Percentiles rank a stretch among this genome's conserved stretches.
These are phyloP conservation scores for Pelargonium australe DNA, from an alignment of 441 rosid genomes.

Conservation along the genomic window DNA sequence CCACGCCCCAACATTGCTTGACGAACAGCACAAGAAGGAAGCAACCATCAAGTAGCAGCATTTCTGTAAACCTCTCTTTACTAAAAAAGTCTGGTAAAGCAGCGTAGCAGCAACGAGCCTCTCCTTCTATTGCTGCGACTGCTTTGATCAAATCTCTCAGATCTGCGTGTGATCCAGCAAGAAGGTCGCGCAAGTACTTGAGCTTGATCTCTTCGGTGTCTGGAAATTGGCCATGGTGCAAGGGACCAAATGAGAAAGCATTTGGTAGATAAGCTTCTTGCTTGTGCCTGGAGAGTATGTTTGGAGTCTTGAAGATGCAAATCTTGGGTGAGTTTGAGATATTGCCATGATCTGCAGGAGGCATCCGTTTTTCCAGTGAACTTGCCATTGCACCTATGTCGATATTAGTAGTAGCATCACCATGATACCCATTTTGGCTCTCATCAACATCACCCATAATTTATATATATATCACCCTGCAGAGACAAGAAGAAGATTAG, in stretches of 20 bases:
- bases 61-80: slow-evolving; percentile 8
- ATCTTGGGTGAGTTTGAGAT: too few relatives aligned
- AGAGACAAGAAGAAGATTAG: too few relatives aligned
- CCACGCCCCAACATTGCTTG: neutral
- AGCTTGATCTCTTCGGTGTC: slow-evolving; percentile 22
- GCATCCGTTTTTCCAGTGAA: too few relatives aligned
- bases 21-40: slow-evolving; percentile 16
- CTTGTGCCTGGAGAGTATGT: slow-evolving; percentile 25
- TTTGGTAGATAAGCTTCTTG: slow-evolving; percentile 24
- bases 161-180: neutral
- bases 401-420: too few relatives aligned
- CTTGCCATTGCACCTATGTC: too few relatives aligned
- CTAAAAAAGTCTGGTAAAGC: slow-evolving; percentile 9
- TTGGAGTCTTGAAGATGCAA: slow-evolving; percentile 27
- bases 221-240: slow-evolving; percentile 12
- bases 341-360: too few relatives aligned
- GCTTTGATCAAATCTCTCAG: slow-evolving; percentile 10
- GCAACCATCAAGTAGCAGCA: slow-evolving; percentile 24
- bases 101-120: slow-evolving; percentile 22
- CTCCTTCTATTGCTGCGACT: slow-evolving; percentile 12
- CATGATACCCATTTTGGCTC: too few relatives aligned
- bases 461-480: too few relatives aligned
- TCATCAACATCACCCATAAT: too few relatives aligned
- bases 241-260: slow-evolving; percentile 32
- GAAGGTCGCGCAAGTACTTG: slow-evolving; percentile 26